phyloP scores from a whole-genome alignment of 2,329 filamentous ascomycete genomes.

The Dothistroma septosporum region DNA sequence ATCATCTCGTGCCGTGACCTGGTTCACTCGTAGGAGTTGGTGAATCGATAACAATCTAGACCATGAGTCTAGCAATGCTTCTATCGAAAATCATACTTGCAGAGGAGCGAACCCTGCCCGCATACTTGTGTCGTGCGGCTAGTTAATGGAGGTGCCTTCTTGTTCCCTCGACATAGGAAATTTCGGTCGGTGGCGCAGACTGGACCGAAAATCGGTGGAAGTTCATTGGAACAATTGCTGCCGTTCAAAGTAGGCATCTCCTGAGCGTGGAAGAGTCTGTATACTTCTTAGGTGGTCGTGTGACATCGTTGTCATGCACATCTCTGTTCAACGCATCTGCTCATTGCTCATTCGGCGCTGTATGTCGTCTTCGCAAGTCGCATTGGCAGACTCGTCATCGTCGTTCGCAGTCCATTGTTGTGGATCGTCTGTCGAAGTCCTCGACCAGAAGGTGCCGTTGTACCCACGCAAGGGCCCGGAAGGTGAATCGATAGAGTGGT shows the following conservation, averaged over 20 bases:
- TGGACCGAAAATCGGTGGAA: neutral
- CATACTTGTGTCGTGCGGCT: neutral
- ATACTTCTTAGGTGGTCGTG: too few relatives aligned
- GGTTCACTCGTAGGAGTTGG: neutral
- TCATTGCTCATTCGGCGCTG: neutral
- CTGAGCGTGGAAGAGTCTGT: neutral
- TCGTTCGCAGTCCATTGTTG: too few relatives aligned
- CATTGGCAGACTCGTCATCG: neutral
- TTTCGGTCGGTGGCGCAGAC: neutral
- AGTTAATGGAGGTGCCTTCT: neutral
- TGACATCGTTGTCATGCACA: too few relatives aligned
- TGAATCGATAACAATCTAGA: neutral
- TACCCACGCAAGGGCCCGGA: neutral
- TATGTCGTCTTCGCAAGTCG: neutral
- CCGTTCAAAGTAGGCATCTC: neutral
- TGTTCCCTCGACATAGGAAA: neutral
- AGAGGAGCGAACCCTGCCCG: neutral
- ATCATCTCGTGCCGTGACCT: neutral
- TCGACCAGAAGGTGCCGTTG: neutral
- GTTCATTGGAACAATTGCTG: neutral
- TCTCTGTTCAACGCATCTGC: neutral
- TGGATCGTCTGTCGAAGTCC: neutral
- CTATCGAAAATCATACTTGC: neutral
- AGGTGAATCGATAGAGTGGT: neutral
- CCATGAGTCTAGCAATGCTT: neutral